A percentile compares a stretch with the other conserved stretches of the same genome.
Evolutionary conservation across 2,329 filamentous ascomycete species (phyloP).

Genomic region (Orbilia oligospora): DNA sequence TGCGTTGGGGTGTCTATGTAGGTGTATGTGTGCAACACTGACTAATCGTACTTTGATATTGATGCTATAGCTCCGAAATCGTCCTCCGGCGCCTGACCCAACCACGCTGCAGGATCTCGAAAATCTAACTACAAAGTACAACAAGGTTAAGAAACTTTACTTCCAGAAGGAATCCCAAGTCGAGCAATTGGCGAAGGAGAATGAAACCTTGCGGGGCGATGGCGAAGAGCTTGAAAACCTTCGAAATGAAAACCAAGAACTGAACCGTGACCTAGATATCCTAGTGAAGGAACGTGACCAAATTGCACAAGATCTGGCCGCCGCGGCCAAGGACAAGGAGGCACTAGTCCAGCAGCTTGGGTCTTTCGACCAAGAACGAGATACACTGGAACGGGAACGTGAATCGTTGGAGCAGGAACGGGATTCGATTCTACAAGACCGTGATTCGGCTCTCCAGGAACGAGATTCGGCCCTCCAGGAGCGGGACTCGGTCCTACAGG

Average conservation of each 20-base stretch:
- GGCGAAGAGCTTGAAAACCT: constrained; percentile 45
- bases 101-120: constrained; percentile 48
- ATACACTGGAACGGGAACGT: constrained; percentile 9
- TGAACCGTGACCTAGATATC: constrained; percentile 56
- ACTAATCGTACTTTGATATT: neutral
- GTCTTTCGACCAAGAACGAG: constrained; percentile 16
- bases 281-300: constrained; percentile 54
- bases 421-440: constrained; percentile 38
- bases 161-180: constrained; percentile 58
- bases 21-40: neutral
- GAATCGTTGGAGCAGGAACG: constrained; percentile 33
- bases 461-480: constrained; percentile 37
- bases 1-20: neutral
- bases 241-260: constrained; percentile 38
- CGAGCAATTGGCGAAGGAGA: constrained; percentile 53
- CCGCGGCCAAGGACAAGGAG: constrained; percentile 35
- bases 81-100: constrained; percentile 51
- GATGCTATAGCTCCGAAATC: constrained; percentile 36
- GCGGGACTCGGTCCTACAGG: constrained; percentile 6
- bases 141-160: constrained; percentile 60
- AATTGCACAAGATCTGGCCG: constrained; percentile 31
- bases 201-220: constrained; percentile 39
- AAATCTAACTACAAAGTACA: constrained; percentile 57
- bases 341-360: constrained; percentile 29
- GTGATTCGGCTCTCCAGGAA: constrained; percentile 38